Conservation (phyloP, 768 basidiomycete genomes). For the Lentinula aciculospora region DNA sequence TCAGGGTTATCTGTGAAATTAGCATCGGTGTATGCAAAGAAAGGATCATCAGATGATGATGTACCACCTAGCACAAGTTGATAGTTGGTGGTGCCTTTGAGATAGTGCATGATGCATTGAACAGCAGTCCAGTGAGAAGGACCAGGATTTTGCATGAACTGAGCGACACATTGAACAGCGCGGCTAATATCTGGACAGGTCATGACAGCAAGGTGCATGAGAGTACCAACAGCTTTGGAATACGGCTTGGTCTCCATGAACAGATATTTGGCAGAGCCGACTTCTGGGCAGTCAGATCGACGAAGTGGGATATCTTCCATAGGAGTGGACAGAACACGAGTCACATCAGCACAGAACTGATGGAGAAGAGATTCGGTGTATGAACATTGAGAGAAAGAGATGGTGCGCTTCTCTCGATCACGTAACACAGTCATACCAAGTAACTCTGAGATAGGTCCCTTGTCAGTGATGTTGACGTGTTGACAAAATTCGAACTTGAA, state of each 20-base stretch:
- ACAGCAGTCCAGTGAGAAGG: no score
- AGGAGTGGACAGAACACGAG: no score
- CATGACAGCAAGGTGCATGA: no score
- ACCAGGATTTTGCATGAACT: constrained; percentile 10
- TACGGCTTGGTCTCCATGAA: no score
- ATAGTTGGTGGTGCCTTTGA: constrained; percentile 2
- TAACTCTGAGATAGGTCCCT: no score
- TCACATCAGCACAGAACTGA: background rate
- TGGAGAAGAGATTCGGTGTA: constrained; percentile 6
- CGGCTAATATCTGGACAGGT: constrained; percentile 13
- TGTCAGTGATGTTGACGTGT: no score
- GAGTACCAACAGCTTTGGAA: no score
- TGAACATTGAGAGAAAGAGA: constrained; percentile 9
- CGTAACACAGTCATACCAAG: constrained; percentile 13
- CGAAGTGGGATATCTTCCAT: no score
- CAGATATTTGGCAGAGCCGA: no score
- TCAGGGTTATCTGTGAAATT: constrained; percentile 12
- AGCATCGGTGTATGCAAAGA: constrained; percentile 14
- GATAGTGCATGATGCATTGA: constrained; percentile 11
- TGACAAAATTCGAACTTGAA: no score
- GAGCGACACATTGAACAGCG: constrained; percentile 8
- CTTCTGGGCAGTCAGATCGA: no score
- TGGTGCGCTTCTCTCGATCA: background rate
- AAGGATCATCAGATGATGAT: no score
- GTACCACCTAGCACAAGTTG: constrained; percentile 2